Base-by-base conservation (phyloP, 371 early-diverging fungal species). In the Sporodiniella umbellata region DNA sequence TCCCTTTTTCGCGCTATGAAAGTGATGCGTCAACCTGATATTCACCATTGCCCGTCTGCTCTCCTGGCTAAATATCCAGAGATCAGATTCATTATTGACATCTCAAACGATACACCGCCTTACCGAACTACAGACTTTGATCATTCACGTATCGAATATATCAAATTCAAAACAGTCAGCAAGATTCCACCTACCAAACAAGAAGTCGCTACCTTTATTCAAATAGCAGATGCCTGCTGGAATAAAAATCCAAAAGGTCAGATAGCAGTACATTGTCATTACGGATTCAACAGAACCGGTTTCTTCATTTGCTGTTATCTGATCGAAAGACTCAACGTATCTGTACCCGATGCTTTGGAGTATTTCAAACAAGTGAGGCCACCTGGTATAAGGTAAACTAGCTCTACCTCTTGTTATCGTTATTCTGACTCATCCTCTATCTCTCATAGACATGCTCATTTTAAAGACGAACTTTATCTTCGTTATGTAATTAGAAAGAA, bases 181-280 rank as follows among this genome's bases (percentile, higher is more conserved):
- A 88, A 88, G 51, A 78, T 86, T 2, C 87, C 87, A 2, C 88
- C 88, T 7, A 68, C 78, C 17, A 57, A 54, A 22, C 78, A 75
- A 7, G 85, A 84, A 40, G 85, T 86, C 0, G 55, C 61, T 0
- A 62, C 62, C 18, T 88, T 88, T 45, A 80, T 76, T 24, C 53
- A 64, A 6, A 62, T 77, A 10, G 82, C 77, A 5, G 57, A 64
- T 15, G 56, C 64, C 4, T 84, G 81, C 31, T 84, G 87, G 84
- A 53, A 51, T 12, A 68, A 74, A 42, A 67, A 69, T n/a, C 85
- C 86, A 1, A 75, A 77, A 33, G 70, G 70, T 11, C 85, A 88
- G 26, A 78, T 88, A 42, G 87, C 81, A 7, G 83, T 87, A 0
- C 88, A 88, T 54, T 88, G 88, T 58, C 88, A 88, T 56, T 88